Evolutionary conservation across 2,329 filamentous ascomycete genomes (phyloP).

Genomic region (Thelonectria rubi): DNA sequence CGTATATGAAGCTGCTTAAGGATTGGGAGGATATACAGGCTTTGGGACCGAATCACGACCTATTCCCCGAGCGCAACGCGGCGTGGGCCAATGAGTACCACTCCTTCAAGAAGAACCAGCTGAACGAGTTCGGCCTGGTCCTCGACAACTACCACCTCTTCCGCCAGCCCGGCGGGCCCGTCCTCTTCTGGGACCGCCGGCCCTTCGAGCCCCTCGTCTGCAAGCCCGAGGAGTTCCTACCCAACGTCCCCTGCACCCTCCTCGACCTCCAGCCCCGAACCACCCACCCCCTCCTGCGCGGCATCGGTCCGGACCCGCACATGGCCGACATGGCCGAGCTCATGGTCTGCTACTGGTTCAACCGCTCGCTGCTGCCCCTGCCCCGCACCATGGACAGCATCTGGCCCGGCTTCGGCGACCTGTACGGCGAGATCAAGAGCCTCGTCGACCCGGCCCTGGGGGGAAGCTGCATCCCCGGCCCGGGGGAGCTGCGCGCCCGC

Average conservation of each 20-base stretch:
- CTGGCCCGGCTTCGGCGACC: constrained; percentile 67
- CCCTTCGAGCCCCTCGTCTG: constrained; percentile 74
- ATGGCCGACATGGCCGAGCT: constrained; percentile 62
- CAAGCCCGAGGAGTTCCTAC: constrained; percentile 70
- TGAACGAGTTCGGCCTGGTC: constrained; percentile 50
- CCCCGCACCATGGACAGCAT: constrained; percentile 58
- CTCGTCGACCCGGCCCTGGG: constrained; percentile 58
- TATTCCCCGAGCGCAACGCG: constrained; percentile 44
- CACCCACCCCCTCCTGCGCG: constrained; percentile 59
- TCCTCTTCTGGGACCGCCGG: constrained; percentile 75
- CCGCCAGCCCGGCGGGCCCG: constrained; percentile 55
- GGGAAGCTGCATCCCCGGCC: constrained; percentile 52
- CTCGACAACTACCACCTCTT: constrained; percentile 65
- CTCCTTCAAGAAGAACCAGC: constrained; percentile 44
- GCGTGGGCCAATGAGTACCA: constrained; percentile 47
- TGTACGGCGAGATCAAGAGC: constrained; percentile 59
- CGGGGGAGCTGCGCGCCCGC: constrained; percentile 56
- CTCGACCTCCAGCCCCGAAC: constrained; percentile 73
- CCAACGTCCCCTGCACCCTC: constrained; percentile 64
- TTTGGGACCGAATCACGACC: constrained; percentile 31
- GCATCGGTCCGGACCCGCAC: constrained; percentile 47
- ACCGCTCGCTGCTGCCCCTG: constrained; percentile 55
- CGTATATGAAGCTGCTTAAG: constrained; percentile 47
- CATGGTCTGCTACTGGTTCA: constrained; percentile 54
- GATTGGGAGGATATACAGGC: constrained; percentile 42